phyloP scores from a whole-genome alignment of 306 rosid species.

The Cucumis hystrix region DNA sequence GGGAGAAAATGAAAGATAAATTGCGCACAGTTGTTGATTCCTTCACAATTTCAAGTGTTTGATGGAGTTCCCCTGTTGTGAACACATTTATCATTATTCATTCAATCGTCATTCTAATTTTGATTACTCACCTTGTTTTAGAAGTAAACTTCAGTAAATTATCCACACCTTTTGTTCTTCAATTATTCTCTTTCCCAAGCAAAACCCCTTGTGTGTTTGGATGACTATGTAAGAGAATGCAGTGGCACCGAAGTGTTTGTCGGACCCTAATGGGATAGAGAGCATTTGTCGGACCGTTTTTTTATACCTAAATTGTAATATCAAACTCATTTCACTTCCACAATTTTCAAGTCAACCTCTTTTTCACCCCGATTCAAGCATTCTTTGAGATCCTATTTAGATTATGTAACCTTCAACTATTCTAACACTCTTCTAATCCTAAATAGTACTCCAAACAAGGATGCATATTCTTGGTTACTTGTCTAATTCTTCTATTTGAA shows the following conservation, averaged over 20 bases:
- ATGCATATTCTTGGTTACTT: no score
- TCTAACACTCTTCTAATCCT: no score
- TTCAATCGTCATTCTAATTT: neutral
- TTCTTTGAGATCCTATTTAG: no score
- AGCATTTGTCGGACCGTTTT: no score
- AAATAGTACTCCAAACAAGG: no score
- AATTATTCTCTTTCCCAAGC: neutral
- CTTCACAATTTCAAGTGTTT: slow-evolving; percentile 52
- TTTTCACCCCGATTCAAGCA: no score
- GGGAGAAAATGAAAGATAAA: slow-evolving; percentile 92
- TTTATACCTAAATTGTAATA: no score
- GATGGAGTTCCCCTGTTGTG: slow-evolving; percentile 4
- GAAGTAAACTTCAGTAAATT: neutral
- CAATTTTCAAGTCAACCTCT: no score
- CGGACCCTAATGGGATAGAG: no score
- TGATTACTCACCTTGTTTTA: neutral
- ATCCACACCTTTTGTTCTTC: neutral
- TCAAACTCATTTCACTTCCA: no score
- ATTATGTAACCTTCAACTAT: no score
- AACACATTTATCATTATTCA: neutral
- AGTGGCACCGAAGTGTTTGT: neutral
- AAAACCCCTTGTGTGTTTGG: neutral
- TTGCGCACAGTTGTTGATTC: slow-evolving; percentile 60
- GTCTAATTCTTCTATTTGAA: neutral
- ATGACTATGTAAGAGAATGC: neutral